Base-by-base conservation (phyloP, 2,329 filamentous ascomycete species). In the Zarea fungicola region DNA sequence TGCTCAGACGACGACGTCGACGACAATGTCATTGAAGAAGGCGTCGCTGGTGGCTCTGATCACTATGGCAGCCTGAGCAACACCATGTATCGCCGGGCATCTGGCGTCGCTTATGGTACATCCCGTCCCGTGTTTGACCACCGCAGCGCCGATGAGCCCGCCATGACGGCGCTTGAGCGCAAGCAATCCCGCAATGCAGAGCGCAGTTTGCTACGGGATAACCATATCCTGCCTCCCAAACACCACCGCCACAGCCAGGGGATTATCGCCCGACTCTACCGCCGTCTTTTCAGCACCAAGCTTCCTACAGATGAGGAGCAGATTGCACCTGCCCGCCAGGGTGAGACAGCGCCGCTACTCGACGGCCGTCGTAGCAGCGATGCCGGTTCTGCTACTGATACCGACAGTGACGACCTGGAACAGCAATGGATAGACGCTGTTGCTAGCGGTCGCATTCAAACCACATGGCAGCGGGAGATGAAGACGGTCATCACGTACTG, bases 381-480 rank as follows among this genome's bases (percentile, higher is more conserved):
- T 14, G 25, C 22, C 18, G 32, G 6, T 6, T 34, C 46, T 6
- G 47, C 68, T 68, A 70, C 72, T 10, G 70, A 73, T 19, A 69
- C 70, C 32, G 72, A 72, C 49, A 72, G 75, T 5, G 79, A 81
- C 39, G 73, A 78, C 44, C 73, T 91, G 43, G 80, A 85, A 56
- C 77, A 82, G 58, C 85, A 88, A 61, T 95, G 89, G 89, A 85
- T 92, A 54, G 86, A 90, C 53, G 92, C 91, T 0, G 87, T 96
- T 10, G 78, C 81, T 1, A 80, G 85, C 0, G 89, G 90, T 10
- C 79, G 83, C 61, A 91, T 97, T 55, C 84, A 85, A 46, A 96
- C 91, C 5, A 95, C 89, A 5, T 97, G 91, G 90, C 84, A 87
- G 65, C 82, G 91, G 54, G 92, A 97, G 72, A 76, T 86, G 35